Conservation (phyloP, 345 rosid genomes). For the Gossypioides kirkii region DNA sequence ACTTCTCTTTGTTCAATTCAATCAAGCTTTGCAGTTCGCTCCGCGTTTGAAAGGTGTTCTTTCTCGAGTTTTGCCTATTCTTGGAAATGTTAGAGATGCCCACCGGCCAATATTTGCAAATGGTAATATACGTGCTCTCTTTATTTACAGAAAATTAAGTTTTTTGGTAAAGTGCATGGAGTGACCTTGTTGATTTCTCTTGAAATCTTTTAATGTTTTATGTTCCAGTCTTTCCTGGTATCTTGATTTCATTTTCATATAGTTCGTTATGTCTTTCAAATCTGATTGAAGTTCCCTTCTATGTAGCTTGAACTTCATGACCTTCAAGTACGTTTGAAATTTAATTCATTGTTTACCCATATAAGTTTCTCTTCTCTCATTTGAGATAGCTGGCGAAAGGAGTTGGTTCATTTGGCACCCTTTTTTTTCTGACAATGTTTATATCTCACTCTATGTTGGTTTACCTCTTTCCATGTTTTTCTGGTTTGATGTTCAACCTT, state of each 20-base stretch:
- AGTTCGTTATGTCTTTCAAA: background rate
- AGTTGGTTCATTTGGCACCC: background rate
- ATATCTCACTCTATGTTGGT: background rate
- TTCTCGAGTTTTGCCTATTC: slow-evolving; percentile 77
- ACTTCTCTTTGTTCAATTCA: slow-evolving; percentile 25
- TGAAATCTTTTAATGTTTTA: slow-evolving; percentile 11
- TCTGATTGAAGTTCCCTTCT: background rate
- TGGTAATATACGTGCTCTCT: slow-evolving; percentile 37
- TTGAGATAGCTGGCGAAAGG: background rate
- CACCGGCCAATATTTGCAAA: slow-evolving; percentile 91
- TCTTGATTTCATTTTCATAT: background rate
- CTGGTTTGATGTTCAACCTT: background rate
- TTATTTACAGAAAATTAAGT: background rate
- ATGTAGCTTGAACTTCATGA: slow-evolving; percentile 7
- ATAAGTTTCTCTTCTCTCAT: background rate
- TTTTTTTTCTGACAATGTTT: background rate
- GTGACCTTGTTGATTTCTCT: background rate
- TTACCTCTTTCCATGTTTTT: background rate
- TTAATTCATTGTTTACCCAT: background rate
- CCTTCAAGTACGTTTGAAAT: background rate
- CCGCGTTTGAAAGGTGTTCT: slow-evolving; percentile 88
- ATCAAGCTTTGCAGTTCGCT: slow-evolving; percentile 88
- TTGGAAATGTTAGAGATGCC: slow-evolving; percentile 84
- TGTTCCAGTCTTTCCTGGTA: background rate
- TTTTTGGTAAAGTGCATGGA: background rate